Percentiles rank a stretch among this genome's conserved stretches.
phyloP scores from a whole-genome alignment of 768 basidiomycete genomes.

The Scleroderma bovista region DNA sequence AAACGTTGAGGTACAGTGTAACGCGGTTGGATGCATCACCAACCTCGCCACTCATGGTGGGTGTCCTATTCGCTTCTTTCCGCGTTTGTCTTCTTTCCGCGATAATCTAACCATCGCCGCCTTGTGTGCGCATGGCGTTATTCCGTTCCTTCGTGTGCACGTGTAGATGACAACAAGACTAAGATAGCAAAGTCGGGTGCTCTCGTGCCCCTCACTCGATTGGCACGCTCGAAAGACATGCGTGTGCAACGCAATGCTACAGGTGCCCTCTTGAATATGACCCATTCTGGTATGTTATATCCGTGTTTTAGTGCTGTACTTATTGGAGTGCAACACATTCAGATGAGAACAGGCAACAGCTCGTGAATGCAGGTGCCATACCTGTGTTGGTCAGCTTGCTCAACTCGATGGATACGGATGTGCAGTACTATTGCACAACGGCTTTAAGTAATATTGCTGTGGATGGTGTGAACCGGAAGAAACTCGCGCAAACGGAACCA shows the following conservation, averaged over 20 bases:
- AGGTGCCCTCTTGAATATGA: conserved; percentile 97
- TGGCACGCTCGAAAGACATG: conserved; percentile 99
- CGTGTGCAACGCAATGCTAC: conserved; percentile 98
- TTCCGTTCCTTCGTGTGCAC: conserved; percentile 3
- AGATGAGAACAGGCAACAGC: conserved; percentile 98
- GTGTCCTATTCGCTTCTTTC: conserved; percentile 16
- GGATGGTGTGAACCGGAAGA: conserved; percentile 91
- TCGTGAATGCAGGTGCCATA: conserved; percentile 97
- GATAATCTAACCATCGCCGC: conserved; percentile 3
- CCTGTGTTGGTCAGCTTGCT: conserved; percentile 93
- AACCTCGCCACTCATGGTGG: conserved; percentile 96
- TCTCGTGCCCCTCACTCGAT: conserved; percentile 91
- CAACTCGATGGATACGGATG: conserved; percentile 97
- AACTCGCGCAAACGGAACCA: conserved; percentile 89
- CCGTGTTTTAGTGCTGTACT: not conserved
- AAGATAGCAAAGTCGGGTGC: conserved; percentile 99
- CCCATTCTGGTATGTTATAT: conserved; percentile 76
- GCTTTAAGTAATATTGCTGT: conserved; percentile 98
- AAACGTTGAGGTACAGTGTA: conserved; percentile 99
- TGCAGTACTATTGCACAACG: conserved; percentile 99
- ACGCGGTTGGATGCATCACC: conserved; percentile 98
- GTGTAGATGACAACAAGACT: conserved; percentile 95
- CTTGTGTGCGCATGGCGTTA: conserved; percentile 4
- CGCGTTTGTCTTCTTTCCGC: conserved; percentile 2
- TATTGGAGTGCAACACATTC: not conserved